These are phyloP conservation scores for Phylloboletellus chloephorus DNA, from an alignment of 1,284 basidiomycete species.

Conservation along the genomic window DNA sequence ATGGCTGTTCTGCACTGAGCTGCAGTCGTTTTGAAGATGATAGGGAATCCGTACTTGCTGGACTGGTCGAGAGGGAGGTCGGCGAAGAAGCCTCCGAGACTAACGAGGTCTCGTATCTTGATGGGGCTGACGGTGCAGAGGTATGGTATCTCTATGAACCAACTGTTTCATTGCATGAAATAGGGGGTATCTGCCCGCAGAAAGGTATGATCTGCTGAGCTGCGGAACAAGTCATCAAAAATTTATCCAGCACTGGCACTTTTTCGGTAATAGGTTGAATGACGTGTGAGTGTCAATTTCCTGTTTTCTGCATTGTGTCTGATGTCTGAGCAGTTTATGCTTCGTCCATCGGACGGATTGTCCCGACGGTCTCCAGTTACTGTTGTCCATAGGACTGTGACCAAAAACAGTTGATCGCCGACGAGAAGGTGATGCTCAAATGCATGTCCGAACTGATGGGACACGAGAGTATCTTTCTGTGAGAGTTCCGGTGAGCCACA, in stretches of 20 bases:
- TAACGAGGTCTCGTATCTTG: slow-evolving; percentile 28
- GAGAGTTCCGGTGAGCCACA: slow-evolving; percentile 24
- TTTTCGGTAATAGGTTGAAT: slow-evolving; percentile 17
- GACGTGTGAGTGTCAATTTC: slow-evolving; percentile 8
- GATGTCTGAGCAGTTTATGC: slow-evolving; percentile 2
- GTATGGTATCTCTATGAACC: slow-evolving; percentile 9
- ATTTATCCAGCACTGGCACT: slow-evolving; percentile 29
- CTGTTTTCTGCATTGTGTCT: neutral
- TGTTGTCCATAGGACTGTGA: slow-evolving; percentile 27
- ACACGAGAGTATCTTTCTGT: slow-evolving; percentile 12
- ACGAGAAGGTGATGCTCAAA: slow-evolving; percentile 15
- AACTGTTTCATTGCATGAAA: neutral
- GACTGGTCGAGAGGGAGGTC: slow-evolving; percentile 18
- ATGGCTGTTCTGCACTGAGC: slow-evolving; percentile 25
- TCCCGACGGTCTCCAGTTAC: slow-evolving; percentile 33
- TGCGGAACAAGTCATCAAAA: neutral
- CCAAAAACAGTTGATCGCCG: slow-evolving; percentile 24
- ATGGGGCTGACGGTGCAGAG: slow-evolving; percentile 39
- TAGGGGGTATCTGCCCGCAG: slow-evolving; percentile 38
- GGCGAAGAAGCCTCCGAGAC: slow-evolving; percentile 17
- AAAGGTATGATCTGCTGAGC: slow-evolving; percentile 24
- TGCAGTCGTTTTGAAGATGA: slow-evolving; percentile 32
- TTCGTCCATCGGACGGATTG: slow-evolving; percentile 21
- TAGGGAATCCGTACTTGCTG: slow-evolving; percentile 22
- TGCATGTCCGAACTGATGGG: slow-evolving; percentile 16